These are phyloP conservation scores for Cryptococcus sp. DNA, from an alignment of 1,284 basidiomycete genomes.

Conservation along the genomic window DNA sequence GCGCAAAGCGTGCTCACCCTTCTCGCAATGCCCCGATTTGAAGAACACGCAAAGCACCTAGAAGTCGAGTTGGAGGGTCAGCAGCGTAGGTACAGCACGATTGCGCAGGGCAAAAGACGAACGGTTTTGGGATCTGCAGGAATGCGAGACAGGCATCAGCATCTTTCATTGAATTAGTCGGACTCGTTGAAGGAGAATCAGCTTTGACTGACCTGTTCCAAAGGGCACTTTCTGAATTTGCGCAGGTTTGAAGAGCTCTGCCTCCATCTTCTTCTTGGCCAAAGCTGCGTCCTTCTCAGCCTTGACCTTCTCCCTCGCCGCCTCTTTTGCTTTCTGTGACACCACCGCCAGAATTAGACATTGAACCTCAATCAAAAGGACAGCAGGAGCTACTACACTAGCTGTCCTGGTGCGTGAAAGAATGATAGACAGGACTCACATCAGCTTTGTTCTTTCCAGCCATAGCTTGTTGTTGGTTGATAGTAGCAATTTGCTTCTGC, in stretches of 20 bases:
- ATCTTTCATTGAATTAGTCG: background rate
- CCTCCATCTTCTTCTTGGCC: slow-evolving; percentile 79
- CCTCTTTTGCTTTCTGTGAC: slow-evolving; percentile 66
- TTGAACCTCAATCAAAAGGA: background rate
- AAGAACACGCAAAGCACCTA: slow-evolving; percentile 77
- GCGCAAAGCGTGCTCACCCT: slow-evolving; percentile 57
- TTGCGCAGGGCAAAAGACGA: background rate
- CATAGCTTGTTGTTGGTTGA: slow-evolving; percentile 68
- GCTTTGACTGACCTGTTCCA: slow-evolving; percentile 64
- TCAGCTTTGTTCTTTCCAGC: slow-evolving; percentile 75
- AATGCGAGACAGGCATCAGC: background rate
- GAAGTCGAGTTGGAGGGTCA: too few relatives aligned
- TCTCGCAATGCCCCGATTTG: slow-evolving; percentile 86
- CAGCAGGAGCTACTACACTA: background rate
- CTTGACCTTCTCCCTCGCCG: slow-evolving; percentile 72
- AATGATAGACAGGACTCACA: slow-evolving; percentile 34
- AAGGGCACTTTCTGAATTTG: slow-evolving; percentile 83
- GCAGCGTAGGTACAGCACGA: too few relatives aligned
- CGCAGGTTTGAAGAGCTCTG: slow-evolving; percentile 69
- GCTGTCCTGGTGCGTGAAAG: background rate
- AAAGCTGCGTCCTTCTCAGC: slow-evolving; percentile 80
- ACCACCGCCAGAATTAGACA: background rate
- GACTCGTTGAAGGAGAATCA: slow-evolving; percentile 5
- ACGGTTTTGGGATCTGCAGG: slow-evolving; percentile 74
- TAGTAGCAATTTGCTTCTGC: slow-evolving; percentile 75